A percentile compares a stretch with the other conserved stretches of the same genome.
These are phyloP conservation scores for Aspergillus tubingensis DNA, from an alignment of 2,329 filamentous ascomycete species.

Conservation along the genomic window DNA sequence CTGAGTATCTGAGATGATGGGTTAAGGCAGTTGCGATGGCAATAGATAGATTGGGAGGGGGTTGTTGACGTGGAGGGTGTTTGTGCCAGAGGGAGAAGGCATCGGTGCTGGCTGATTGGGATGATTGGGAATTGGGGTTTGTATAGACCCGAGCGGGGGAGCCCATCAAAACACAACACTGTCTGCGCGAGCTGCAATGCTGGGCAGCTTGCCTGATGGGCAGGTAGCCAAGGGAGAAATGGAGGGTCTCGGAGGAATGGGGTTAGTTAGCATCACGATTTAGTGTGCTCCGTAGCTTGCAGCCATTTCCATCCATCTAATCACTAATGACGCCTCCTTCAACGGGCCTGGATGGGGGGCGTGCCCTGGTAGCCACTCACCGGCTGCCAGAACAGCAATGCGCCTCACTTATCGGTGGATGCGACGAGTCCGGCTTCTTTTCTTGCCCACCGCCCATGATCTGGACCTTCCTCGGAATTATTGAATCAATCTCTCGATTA, in stretches of 20 bases:
- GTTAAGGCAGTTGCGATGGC: neutral
- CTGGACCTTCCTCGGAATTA: neutral
- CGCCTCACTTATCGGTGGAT: conserved; percentile 23
- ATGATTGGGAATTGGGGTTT: neutral
- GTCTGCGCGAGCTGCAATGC: neutral
- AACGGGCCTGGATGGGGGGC: conserved; percentile 1
- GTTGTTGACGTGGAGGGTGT: neutral
- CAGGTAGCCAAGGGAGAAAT: neutral
- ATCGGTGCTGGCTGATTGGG: neutral
- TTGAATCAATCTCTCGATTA: neutral
- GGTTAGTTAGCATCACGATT: neutral
- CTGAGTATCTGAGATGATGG: neutral
- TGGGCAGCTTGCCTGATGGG: neutral
- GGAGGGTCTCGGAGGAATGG: neutral
- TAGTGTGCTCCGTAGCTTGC: neutral
- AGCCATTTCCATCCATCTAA: neutral
- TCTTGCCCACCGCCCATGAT: neutral
- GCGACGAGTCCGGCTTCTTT: conserved; percentile 8
- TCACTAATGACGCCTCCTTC: neutral
- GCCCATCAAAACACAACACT: neutral
- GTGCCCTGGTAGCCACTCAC: conserved; percentile 16
- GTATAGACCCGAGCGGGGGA: neutral
- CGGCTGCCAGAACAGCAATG: conserved; percentile 20
- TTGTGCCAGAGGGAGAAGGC: neutral
- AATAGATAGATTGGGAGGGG: neutral